Conservation (phyloP, 106 monocot species). For the Dendrobium chrysotoxum region DNA sequence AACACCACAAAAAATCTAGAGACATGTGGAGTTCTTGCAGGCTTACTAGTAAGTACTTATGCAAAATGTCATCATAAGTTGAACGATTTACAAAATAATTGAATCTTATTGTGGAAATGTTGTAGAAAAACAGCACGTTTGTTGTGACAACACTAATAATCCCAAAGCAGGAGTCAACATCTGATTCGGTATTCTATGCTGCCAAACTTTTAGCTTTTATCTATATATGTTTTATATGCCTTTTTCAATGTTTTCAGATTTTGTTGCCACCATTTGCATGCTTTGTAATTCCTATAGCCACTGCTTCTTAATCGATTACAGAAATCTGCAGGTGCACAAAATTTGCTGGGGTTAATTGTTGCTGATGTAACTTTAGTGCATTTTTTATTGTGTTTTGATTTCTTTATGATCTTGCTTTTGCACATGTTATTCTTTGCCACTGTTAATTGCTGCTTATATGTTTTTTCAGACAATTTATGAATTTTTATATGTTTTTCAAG, state of each 20-base stretch:
- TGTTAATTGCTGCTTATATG: not conserved
- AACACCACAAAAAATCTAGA: conserved; percentile 90
- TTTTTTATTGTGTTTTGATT: not conserved
- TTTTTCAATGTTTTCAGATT: conserved; percentile 1
- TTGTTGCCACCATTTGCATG: not conserved
- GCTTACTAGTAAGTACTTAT: conserved; percentile 65
- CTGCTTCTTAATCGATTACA: not conserved
- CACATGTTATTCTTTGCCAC: not conserved
- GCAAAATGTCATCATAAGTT: not conserved
- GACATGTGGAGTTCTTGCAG: conserved; percentile 99
- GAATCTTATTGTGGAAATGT: conserved; percentile 8
- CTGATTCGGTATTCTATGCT: conserved; percentile 71
- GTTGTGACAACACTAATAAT: conserved; percentile 88
- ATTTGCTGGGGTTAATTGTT: not conserved
- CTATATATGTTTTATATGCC: not conserved
- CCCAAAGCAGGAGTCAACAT: conserved; percentile 95
- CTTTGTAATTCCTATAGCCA: not conserved
- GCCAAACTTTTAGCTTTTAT: not conserved
- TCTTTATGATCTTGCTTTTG: not conserved
- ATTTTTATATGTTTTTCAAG: not conserved
- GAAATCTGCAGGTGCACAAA: not conserved
- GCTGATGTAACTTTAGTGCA: not conserved
- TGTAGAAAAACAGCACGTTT: conserved; percentile 90
- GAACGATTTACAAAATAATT: not conserved
- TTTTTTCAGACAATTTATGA: not conserved